Evolutionary conservation across 805 yeast genomes (phyloP).

Genomic region (Metschnikowia koreensis): DNA sequence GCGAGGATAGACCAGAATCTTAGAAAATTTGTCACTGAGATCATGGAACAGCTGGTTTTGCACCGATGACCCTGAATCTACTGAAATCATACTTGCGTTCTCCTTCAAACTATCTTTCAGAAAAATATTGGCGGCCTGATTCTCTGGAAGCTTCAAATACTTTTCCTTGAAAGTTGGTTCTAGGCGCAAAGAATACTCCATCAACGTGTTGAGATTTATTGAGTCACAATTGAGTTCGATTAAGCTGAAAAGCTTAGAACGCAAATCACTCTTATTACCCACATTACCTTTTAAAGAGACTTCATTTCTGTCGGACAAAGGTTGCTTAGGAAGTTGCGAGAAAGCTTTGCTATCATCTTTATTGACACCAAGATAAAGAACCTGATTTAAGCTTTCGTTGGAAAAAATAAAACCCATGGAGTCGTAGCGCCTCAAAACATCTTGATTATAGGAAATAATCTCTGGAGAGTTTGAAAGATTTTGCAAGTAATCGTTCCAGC

Average conservation of each 20-base stretch:
- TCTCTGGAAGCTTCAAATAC: slow-evolving; percentile 23
- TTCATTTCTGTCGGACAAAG: slow-evolving; percentile 6
- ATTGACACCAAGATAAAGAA: slow-evolving; percentile 40
- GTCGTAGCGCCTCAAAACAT: slow-evolving; percentile 39
- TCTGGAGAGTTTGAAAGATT: slow-evolving; percentile 46
- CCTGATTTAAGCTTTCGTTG: slow-evolving; percentile 44
- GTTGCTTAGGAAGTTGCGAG: slow-evolving; percentile 12
- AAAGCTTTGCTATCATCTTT: slow-evolving; percentile 27
- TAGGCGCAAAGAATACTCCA: slow-evolving; percentile 59
- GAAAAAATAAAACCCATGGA: slow-evolving; percentile 43
- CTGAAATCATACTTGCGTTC: slow-evolving; percentile 6
- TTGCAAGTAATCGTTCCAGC: slow-evolving; percentile 76
- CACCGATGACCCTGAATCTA: slow-evolving; percentile 1
- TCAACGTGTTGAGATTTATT: slow-evolving; percentile 50
- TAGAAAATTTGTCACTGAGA: background rate
- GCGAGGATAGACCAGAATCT: background rate
- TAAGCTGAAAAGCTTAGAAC: slow-evolving; percentile 42
- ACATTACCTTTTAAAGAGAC: background rate
- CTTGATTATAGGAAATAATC: slow-evolving; percentile 39
- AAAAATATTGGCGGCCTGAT: background rate
- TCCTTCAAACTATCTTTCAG: background rate
- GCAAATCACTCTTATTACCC: slow-evolving; percentile 21
- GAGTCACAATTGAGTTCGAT: slow-evolving; percentile 45
- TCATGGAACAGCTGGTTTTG: background rate
- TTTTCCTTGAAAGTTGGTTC: slow-evolving; percentile 59